Percentiles rank a stretch among this genome's conserved stretches.
phyloP scores from a whole-genome alignment of 805 yeast species.

The Yarrowia bubula region DNA sequence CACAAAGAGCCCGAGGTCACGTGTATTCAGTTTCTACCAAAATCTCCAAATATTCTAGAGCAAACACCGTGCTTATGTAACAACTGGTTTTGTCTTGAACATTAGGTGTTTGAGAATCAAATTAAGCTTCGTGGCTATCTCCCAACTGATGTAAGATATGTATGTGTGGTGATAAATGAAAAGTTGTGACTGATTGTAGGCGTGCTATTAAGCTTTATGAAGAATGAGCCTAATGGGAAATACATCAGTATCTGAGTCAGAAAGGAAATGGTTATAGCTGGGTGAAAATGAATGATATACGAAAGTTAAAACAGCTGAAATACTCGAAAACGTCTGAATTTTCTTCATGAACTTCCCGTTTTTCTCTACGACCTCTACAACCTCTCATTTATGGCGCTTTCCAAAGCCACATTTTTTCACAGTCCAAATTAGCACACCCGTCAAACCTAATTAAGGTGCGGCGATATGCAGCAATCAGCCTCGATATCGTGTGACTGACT shows the following conservation, averaged over 20 bases:
- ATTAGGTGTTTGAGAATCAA: neutral
- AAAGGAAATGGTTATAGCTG: neutral
- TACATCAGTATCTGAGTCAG: constrained; percentile 17
- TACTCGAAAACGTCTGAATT: neutral
- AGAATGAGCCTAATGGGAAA: neutral
- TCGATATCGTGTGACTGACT: constrained; percentile 20
- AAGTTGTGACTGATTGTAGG: constrained; percentile 6
- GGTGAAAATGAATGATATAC: neutral
- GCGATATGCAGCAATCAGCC: constrained; percentile 18
- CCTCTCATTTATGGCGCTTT: neutral
- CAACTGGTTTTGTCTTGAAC: neutral
- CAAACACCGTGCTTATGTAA: too few relatives aligned
- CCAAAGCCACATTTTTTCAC: neutral
- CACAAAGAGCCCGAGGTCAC: too few relatives aligned
- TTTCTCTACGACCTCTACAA: neutral
- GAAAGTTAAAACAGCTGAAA: too few relatives aligned
- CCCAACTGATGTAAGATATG: constrained; percentile 17
- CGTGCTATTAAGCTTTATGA: neutral
- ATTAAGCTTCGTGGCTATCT: constrained; percentile 1
- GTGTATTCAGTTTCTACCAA: neutral
- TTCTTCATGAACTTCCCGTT: neutral
- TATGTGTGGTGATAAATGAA: constrained; percentile 18
- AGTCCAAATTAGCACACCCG: neutral
- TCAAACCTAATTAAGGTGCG: neutral
- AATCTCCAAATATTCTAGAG: neutral